These are phyloP conservation scores for Ophiocordyceps camponoti-saundersi DNA, from an alignment of 2,329 filamentous ascomycete genomes.

Conservation along the genomic window DNA sequence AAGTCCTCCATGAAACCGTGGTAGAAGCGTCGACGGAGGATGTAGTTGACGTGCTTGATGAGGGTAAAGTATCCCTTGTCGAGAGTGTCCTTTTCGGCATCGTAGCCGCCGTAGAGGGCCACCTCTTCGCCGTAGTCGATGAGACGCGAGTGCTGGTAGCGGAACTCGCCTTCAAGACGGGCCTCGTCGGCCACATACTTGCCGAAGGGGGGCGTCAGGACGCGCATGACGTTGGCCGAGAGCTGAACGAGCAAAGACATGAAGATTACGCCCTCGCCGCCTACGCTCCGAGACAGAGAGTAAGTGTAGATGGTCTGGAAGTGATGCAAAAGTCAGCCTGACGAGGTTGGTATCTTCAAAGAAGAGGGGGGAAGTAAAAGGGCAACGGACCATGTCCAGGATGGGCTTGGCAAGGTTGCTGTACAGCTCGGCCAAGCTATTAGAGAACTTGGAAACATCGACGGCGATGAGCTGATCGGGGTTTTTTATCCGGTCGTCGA, in stretches of 20 bases:
- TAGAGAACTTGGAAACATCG: constrained; percentile 91
- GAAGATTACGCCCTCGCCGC: constrained; percentile 84
- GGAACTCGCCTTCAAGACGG: constrained; percentile 83
- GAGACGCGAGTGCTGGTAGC: constrained; percentile 83
- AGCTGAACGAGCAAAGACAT: constrained; percentile 91
- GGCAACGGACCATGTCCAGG: constrained; percentile 58
- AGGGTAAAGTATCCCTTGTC: constrained; percentile 98
- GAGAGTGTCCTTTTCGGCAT: constrained; percentile 86
- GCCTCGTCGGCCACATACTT: constrained; percentile 97
- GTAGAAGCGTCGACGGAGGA: constrained; percentile 76
- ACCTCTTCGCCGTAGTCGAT: constrained; percentile 96
- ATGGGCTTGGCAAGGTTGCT: constrained; percentile 91
- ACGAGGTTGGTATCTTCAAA: constrained; percentile 1
- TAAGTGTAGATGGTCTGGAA: constrained; percentile 76
- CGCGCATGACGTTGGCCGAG: constrained; percentile 83
- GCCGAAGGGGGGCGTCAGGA: constrained; percentile 86
- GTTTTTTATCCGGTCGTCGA: constrained; percentile 97
- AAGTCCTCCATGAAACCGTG: constrained; percentile 99
- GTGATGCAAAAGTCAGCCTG: not conserved
- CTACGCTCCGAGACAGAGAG: constrained; percentile 84
- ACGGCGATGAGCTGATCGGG: constrained; percentile 95
- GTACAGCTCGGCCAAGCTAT: constrained; percentile 86
- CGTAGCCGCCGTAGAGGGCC: constrained; percentile 78
- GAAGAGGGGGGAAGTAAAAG: not conserved
- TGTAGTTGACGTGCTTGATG: constrained; percentile 97